A percentile compares a stretch with the other conserved stretches of the same genome.
Conservation (phyloP, 169 alveolate species). For the Hammondia hammondi region DNA sequence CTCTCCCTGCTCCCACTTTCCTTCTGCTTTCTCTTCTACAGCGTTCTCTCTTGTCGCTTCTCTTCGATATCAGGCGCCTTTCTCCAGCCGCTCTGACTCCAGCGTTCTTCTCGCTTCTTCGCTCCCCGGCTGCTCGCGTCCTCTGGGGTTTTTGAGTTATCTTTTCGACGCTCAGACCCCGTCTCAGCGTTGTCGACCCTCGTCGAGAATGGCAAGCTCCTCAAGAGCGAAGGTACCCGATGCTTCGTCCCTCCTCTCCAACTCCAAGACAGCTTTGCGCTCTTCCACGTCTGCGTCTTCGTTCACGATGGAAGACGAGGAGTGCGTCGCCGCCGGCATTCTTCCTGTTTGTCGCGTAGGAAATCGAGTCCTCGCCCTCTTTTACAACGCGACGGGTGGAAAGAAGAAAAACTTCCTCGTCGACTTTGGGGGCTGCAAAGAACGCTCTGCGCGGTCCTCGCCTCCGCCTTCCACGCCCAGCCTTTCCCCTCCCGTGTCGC, state of each 20-base stretch:
- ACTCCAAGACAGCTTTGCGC: background rate
- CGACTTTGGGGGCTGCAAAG: constrained; percentile 49
- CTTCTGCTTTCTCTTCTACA: background rate
- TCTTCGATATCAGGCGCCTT: no score
- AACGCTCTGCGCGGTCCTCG: background rate
- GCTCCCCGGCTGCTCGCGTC: no score
- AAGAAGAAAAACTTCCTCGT: background rate
- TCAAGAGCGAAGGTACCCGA: no score
- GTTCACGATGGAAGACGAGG: background rate
- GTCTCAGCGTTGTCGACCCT: no score
- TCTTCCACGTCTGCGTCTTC: background rate
- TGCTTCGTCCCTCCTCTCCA: no score
- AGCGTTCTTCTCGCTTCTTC: no score
- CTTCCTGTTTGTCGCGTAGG: constrained; percentile 28
- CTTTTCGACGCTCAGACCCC: no score
- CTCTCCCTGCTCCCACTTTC: background rate
- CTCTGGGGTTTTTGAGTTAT: no score
- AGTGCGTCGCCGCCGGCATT: background rate
- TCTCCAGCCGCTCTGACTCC: no score
- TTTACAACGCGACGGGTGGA: constrained; percentile 52
- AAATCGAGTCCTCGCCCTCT: background rate
- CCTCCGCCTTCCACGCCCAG: background rate
- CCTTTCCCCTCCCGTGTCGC: no score
- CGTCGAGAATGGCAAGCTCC: no score
- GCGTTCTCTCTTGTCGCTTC: background rate